phyloP scores from a whole-genome alignment of 306 rosid species.

The Trifolium subterraneum region DNA sequence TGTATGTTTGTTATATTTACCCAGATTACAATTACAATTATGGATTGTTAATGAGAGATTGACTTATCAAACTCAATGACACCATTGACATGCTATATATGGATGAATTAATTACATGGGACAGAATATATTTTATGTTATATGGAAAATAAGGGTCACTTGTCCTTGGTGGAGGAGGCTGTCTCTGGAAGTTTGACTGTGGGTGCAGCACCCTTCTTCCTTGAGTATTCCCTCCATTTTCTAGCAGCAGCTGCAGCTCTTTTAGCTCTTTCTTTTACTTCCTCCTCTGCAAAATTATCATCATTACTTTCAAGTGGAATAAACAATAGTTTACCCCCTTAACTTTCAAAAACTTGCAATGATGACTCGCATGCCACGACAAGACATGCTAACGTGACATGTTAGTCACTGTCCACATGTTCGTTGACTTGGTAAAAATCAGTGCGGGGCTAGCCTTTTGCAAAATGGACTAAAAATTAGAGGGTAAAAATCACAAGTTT shows the following conservation, averaged over 20 bases:
- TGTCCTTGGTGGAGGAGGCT: slow-evolving; percentile 55
- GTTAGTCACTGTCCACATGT: too few species aligned
- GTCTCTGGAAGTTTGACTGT: slow-evolving; percentile 85
- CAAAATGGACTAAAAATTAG: too few species aligned
- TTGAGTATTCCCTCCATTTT: slow-evolving; percentile 96
- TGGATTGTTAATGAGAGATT: slow-evolving; percentile 31
- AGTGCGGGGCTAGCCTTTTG: too few species aligned
- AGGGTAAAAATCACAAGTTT: too few species aligned
- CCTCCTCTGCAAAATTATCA: slow-evolving; percentile 66
- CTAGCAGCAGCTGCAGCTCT: slow-evolving; percentile 91
- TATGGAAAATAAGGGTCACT: slow-evolving; percentile 48
- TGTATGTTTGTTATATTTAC: slow-evolving; percentile 38
- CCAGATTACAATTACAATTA: slow-evolving; percentile 28
- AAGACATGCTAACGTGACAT: too few species aligned
- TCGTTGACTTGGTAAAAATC: too few species aligned
- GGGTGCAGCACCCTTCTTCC: slow-evolving; percentile 80
- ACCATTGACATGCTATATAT: not conserved
- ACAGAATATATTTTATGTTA: slow-evolving; percentile 8
- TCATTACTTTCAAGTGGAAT: slow-evolving; percentile 18
- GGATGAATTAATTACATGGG: slow-evolving; percentile 51
- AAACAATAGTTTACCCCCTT: not conserved
- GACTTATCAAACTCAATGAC: slow-evolving; percentile 22
- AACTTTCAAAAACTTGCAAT: too few species aligned
- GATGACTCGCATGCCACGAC: too few species aligned
- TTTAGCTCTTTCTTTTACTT: slow-evolving; percentile 70